These are phyloP conservation scores for Meira miltonrushii DNA, from an alignment of 1,284 basidiomycete species.

Conservation along the genomic window DNA sequence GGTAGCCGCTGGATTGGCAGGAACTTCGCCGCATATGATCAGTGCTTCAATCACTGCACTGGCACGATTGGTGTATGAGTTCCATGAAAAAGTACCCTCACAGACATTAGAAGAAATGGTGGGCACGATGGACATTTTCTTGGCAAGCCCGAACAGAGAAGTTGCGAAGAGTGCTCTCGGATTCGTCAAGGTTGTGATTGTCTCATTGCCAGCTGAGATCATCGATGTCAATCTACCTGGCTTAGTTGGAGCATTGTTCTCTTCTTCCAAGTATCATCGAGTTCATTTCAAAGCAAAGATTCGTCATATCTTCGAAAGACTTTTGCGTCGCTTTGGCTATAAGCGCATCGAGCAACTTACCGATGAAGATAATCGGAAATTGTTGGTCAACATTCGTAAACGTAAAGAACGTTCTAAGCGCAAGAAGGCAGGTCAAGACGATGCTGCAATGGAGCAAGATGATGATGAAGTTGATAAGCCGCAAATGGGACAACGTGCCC, in stretches of 20 bases:
- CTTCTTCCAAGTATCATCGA: constrained; percentile 94
- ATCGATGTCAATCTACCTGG: constrained; percentile 70
- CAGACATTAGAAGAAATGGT: constrained; percentile 82
- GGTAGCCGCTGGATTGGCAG: constrained; percentile 90
- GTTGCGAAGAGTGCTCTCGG: constrained; percentile 95
- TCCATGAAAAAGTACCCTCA: constrained; percentile 67
- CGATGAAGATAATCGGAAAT: constrained; percentile 68
- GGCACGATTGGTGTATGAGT: constrained; percentile 90
- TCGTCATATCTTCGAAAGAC: constrained; percentile 90
- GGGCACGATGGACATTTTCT: constrained; percentile 79
- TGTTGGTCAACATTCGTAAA: constrained; percentile 84
- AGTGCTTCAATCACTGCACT: constrained; percentile 92
- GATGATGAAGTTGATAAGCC: constrained; percentile 21
- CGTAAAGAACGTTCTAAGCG: constrained; percentile 83
- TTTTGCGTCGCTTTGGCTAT: constrained; percentile 85
- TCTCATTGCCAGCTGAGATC: constrained; percentile 69
- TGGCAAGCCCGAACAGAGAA: constrained; percentile 88
- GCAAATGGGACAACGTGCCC: constrained; percentile 7
- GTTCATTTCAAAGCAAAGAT: constrained; percentile 98
- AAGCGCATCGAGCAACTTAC: constrained; percentile 64
- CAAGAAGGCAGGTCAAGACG: constrained; percentile 23
- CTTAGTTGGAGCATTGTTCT: constrained; percentile 77
- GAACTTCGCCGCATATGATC: constrained; percentile 94
- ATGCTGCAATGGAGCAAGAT: constrained; percentile 18
- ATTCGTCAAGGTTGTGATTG: constrained; percentile 87